phyloP scores from a whole-genome alignment of 1,139 yeast genomes.

The Kazachstania sp. region DNA sequence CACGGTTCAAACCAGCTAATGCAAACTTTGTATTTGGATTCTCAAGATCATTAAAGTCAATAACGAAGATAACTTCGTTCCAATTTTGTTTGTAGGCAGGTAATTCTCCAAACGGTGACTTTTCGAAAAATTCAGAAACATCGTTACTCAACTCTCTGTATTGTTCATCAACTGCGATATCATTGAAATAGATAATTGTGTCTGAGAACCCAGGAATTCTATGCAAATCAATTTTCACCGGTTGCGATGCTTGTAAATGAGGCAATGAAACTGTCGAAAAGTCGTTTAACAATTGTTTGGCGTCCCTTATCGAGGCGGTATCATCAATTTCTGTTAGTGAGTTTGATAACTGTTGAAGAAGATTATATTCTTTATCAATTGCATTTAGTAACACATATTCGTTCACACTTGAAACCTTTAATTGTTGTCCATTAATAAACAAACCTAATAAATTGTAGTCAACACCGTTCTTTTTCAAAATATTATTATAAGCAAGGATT shows the following conservation, averaged over 20 bases:
- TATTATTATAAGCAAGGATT: constrained; percentile 11
- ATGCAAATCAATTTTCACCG: constrained; percentile 28
- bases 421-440: constrained; percentile 54
- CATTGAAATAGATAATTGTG: constrained; percentile 64
- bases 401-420: constrained; percentile 20
- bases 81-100: constrained; percentile 68
- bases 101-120: constrained; percentile 46
- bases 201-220: constrained; percentile 25
- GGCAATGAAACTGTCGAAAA: constrained; percentile 18
- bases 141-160: constrained; percentile 44
- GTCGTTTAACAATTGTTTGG: constrained; percentile 12
- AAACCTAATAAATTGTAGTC: constrained; percentile 38
- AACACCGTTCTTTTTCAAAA: constrained; percentile 17
- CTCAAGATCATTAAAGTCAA: constrained; percentile 50
- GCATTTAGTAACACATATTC: constrained; percentile 16
- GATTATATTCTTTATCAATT: constrained; percentile 15
- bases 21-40: constrained; percentile 37
- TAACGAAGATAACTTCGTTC: constrained; percentile 62
- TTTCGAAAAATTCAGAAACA: constrained; percentile 36
- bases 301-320: constrained; percentile 3
- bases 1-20: constrained; percentile 42
- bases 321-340: constrained; percentile 7
- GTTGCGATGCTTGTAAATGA: constrained; percentile 23
- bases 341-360: constrained; percentile 8
- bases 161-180: constrained; percentile 54